Percentiles rank a stretch among this genome's conserved stretches.
Evolutionary conservation across 2,329 filamentous ascomycete species (phyloP).

Genomic region (Mariannaea sp.): DNA sequence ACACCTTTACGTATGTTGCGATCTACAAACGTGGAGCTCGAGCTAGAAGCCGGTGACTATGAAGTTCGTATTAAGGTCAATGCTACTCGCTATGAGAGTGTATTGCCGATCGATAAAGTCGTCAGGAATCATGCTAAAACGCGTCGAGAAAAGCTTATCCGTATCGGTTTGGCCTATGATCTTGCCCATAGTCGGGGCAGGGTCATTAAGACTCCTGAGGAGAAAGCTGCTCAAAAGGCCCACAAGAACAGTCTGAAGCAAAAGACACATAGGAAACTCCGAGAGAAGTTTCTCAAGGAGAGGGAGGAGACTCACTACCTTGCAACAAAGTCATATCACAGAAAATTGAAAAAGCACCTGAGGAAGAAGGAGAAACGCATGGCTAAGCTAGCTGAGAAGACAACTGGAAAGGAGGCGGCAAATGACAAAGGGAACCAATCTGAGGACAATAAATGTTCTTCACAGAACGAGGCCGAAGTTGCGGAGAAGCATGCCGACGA

Average conservation of each 20-base stretch:
- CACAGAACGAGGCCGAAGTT: too few relatives aligned
- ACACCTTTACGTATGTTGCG: constrained; percentile 66
- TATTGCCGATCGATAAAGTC: constrained; percentile 66
- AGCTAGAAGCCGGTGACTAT: constrained; percentile 76
- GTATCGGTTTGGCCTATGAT: constrained; percentile 71
- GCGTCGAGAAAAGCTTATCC: constrained; percentile 72
- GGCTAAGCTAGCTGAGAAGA: constrained; percentile 66
- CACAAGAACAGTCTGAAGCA: constrained; percentile 50
- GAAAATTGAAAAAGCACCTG: constrained; percentile 31
- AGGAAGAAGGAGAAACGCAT: constrained; percentile 85
- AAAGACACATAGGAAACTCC: constrained; percentile 43
- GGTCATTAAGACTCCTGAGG: constrained; percentile 53
- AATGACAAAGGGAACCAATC: constrained; percentile 8
- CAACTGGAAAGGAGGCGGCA: constrained; percentile 21
- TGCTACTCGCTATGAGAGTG: constrained; percentile 61
- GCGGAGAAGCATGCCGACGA: too few relatives aligned
- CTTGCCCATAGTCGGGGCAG: constrained; percentile 70
- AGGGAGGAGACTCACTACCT: constrained; percentile 45
- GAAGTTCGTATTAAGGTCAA: constrained; percentile 76
- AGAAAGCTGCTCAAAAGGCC: constrained; percentile 53
- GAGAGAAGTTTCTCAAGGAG: constrained; percentile 50
- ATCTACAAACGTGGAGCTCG: constrained; percentile 76
- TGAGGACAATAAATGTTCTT: neutral
- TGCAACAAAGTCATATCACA: constrained; percentile 45
- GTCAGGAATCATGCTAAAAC: constrained; percentile 67